These are phyloP conservation scores for Diospyros kaki DNA, from an alignment of 148 eudicot genomes.

Conservation along the genomic window DNA sequence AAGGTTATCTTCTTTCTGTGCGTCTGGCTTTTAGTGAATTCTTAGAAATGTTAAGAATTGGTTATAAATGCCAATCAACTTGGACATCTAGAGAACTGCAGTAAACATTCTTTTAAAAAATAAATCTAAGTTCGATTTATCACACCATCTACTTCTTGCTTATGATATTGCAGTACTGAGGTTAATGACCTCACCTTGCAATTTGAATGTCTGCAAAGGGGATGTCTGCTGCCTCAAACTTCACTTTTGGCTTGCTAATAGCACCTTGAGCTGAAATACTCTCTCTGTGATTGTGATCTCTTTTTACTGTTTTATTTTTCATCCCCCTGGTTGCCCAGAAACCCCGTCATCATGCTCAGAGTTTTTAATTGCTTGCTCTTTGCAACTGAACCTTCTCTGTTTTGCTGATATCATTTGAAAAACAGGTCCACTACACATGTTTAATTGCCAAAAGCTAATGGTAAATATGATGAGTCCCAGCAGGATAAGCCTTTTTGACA, in stretches of 20 bases:
- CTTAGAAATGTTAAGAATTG: background rate
- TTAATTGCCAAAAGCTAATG: too few relatives aligned
- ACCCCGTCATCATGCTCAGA: background rate
- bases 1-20: constrained; percentile 45
- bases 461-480: background rate
- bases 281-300: background rate
- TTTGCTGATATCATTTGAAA: background rate
- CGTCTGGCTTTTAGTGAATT: background rate
- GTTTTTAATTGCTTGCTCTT: background rate
- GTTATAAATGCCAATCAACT: too few relatives aligned
- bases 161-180: background rate
- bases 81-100: background rate
- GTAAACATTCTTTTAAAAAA: background rate
- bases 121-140: background rate
- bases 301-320: background rate
- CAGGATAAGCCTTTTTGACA: background rate
- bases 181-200: too few relatives aligned
- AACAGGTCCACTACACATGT: background rate
- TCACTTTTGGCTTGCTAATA: background rate
- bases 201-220: too few relatives aligned
- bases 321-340: background rate
- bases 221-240: background rate
- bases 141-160: background rate
- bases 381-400: background rate
- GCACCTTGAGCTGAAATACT: background rate